Conservation (phyloP, 129 eudicot genomes). For the Rutidosis leptorrhynchoides region DNA sequence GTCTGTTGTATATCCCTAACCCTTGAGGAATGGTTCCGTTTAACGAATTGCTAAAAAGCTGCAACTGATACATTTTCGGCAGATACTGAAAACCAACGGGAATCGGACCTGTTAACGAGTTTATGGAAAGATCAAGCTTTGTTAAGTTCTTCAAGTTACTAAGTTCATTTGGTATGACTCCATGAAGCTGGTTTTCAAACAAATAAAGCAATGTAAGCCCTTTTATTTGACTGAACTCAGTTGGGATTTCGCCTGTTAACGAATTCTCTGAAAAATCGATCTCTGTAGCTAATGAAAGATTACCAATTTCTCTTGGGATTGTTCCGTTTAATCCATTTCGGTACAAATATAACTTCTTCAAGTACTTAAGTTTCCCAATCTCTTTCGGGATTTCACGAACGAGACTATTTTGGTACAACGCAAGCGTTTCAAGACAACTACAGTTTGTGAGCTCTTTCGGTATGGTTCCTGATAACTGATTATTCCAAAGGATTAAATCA, state of each 20-base stretch:
- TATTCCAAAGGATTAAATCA: slow-evolving; percentile 73
- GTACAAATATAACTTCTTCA: slow-evolving; percentile 59
- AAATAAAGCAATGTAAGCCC: slow-evolving; percentile 59
- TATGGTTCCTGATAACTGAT: slow-evolving; percentile 65
- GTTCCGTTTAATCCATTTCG: slow-evolving; percentile 81
- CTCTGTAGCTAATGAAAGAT: slow-evolving; percentile 69
- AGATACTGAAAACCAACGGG: slow-evolving; percentile 78
- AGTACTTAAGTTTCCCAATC: slow-evolving; percentile 53
- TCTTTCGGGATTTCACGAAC: slow-evolving; percentile 75
- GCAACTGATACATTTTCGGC: slow-evolving; percentile 61
- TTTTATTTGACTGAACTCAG: slow-evolving; percentile 53
- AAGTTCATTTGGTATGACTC: slow-evolving; percentile 68
- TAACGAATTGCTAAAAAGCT: slow-evolving; percentile 67
- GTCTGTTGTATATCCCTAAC: slow-evolving; percentile 63
- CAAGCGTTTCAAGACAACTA: slow-evolving; percentile 66
- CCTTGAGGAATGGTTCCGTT: slow-evolving; percentile 71
- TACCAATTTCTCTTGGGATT: slow-evolving; percentile 78
- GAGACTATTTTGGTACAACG: slow-evolving; percentile 76
- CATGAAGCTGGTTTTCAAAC: slow-evolving; percentile 79
- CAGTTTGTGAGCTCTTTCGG: slow-evolving; percentile 78
- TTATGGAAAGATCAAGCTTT: slow-evolving; percentile 81
- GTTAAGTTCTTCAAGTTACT: slow-evolving; percentile 54
- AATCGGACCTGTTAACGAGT: slow-evolving; percentile 69
- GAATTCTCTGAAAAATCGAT: slow-evolving; percentile 87
- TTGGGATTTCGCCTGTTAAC: slow-evolving; percentile 73